Evolutionary conservation across 805 yeast genomes (phyloP).

Genomic region (Yamadazyma nakazawae): DNA sequence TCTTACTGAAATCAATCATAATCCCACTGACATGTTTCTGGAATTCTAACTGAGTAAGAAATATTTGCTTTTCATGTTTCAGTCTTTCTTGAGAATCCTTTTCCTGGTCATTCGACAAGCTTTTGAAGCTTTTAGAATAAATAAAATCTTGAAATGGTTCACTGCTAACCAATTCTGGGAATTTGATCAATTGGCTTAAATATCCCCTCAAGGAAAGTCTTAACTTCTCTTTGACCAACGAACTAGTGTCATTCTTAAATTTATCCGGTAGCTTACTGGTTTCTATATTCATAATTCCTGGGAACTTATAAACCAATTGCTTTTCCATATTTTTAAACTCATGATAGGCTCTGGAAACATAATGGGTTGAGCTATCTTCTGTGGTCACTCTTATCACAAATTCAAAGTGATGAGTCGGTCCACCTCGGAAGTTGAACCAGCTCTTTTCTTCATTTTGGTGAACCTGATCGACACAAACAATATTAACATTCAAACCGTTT

Average conservation of each 20-base stretch:
- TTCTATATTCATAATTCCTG: conserved; percentile 56
- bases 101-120: conserved; percentile 41
- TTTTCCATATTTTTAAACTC: conserved; percentile 63
- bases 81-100: conserved; percentile 58
- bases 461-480: conserved; percentile 45
- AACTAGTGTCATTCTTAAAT: conserved; percentile 32
- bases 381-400: conserved; percentile 49
- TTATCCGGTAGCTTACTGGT: conserved; percentile 53
- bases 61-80: conserved; percentile 55
- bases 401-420: conserved; percentile 29
- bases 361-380: conserved; percentile 26
- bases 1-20: conserved; percentile 50
- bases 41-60: conserved; percentile 65
- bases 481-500: conserved; percentile 62
- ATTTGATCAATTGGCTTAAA: conserved; percentile 49
- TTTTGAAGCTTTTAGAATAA: conserved; percentile 32
- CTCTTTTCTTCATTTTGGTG: background rate
- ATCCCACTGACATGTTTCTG: conserved; percentile 64
- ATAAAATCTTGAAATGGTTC: conserved; percentile 54
- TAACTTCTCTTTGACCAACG: conserved; percentile 67
- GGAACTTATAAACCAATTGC: conserved; percentile 52
- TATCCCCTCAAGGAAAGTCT: conserved; percentile 78
- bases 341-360: conserved; percentile 59
- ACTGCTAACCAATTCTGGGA: conserved; percentile 54
- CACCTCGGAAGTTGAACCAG: conserved; percentile 8